Percentiles rank a stretch among this genome's conserved stretches.
Conservation (phyloP, 2,329 filamentous ascomycete genomes). For the Aspergillus brunneoviolaceus region DNA sequence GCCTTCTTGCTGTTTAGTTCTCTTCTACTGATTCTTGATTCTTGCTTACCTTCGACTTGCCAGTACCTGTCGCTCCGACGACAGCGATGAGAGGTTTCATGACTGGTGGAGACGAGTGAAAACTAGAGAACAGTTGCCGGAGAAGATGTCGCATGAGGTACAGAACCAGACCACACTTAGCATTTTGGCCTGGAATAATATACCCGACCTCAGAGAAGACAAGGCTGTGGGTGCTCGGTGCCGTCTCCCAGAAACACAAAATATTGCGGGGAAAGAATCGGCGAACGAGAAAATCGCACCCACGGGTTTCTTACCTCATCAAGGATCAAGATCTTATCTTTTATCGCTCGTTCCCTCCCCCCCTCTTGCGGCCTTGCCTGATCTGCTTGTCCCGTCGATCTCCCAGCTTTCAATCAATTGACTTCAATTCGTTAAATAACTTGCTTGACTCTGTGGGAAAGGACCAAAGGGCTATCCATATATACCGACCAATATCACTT, state of each 20-base stretch:
- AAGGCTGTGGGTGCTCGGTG: background rate
- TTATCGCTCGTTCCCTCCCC: too few species aligned
- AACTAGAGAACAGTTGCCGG: conserved; percentile 22
- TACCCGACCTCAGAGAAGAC: background rate
- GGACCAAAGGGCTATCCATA: too few species aligned
- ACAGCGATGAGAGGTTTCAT: conserved; percentile 70
- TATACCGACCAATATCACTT: background rate
- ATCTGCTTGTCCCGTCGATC: too few species aligned
- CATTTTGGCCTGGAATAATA: conserved; percentile 14
- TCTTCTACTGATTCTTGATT: background rate
- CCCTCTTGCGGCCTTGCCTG: too few species aligned
- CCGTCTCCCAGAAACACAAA: background rate
- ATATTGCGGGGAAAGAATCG: background rate
- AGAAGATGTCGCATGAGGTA: conserved; percentile 29
- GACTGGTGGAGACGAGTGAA: conserved; percentile 19
- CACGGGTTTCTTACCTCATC: background rate
- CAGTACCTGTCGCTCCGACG: conserved; percentile 87
- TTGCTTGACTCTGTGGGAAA: too few species aligned
- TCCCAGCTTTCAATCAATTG: too few species aligned
- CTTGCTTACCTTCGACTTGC: conserved; percentile 76
- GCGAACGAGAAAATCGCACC: background rate
- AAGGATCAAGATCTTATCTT: too few species aligned
- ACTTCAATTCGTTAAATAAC: too few species aligned
- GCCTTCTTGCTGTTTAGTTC: background rate
- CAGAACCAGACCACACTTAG: background rate